Percentiles rank a stretch among this genome's conserved stretches.
phyloP scores from a whole-genome alignment of 1,284 basidiomycete genomes.

The Moniliophthora roreri region DNA sequence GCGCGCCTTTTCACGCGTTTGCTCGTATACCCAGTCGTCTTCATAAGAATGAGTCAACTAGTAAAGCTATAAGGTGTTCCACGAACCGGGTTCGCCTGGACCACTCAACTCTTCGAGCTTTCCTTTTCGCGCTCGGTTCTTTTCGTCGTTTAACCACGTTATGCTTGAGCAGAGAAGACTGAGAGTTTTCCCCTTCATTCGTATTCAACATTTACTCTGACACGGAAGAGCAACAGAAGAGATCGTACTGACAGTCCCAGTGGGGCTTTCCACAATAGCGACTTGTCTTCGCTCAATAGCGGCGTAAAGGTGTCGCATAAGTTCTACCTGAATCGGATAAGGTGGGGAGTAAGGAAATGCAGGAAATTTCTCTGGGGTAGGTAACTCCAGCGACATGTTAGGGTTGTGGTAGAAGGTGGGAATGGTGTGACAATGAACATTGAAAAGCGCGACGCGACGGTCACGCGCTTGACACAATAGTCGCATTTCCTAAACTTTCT shows the following conservation, averaged over 20 bases:
- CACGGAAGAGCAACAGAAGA: background rate
- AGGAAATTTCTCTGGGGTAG: slow-evolving; percentile 65
- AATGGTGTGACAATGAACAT: background rate
- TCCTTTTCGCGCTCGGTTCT: slow-evolving; percentile 63
- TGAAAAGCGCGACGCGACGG: too few species aligned
- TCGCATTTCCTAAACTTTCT: background rate
- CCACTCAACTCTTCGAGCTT: slow-evolving; percentile 44
- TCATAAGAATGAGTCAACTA: slow-evolving; percentile 34
- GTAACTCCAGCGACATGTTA: slow-evolving; percentile 33
- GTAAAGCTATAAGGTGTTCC: slow-evolving; percentile 1
- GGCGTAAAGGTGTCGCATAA: slow-evolving; percentile 87
- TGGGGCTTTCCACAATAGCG: slow-evolving; percentile 85
- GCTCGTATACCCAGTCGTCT: slow-evolving; percentile 81
- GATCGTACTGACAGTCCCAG: slow-evolving; percentile 73
- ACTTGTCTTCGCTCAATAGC: slow-evolving; percentile 77
- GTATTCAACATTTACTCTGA: slow-evolving; percentile 5
- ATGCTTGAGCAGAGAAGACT: slow-evolving; percentile 79
- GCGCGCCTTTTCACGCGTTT: slow-evolving; percentile 65
- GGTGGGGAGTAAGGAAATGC: slow-evolving; percentile 83
- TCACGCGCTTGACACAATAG: background rate
- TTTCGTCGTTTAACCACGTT: slow-evolving; percentile 78
- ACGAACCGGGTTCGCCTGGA: slow-evolving; percentile 33
- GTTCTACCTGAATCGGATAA: slow-evolving; percentile 84
- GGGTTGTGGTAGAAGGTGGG: background rate
- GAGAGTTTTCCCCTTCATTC: slow-evolving; percentile 76